A percentile compares a stretch with the other conserved stretches of the same genome.
Conservation (phyloP, 176 grass and related monocot species). For the Poa annua region DNA sequence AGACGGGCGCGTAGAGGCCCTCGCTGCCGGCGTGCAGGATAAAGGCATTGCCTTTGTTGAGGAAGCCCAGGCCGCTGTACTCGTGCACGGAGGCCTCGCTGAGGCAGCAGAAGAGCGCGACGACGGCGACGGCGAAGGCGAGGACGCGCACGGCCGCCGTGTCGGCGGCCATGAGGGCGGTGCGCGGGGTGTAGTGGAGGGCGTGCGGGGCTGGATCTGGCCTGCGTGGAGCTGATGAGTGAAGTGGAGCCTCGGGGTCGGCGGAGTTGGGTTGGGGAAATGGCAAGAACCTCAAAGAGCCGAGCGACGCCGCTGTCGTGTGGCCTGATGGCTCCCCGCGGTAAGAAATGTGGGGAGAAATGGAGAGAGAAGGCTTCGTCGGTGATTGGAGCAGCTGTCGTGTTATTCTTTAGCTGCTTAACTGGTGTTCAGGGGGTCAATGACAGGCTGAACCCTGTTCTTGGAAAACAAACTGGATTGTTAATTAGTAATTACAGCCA, state of each 20-base stretch:
- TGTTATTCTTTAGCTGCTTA: conserved; percentile 23
- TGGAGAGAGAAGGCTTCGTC: conserved; percentile 12
- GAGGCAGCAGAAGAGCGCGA: conserved; percentile 26
- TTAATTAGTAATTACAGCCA: background rate
- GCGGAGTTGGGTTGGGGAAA: conserved; percentile 14
- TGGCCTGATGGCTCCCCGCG: conserved; percentile 2
- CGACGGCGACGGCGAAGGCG: conserved; percentile 28
- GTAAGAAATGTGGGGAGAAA: conserved; percentile 10
- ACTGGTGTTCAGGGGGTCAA: conserved; percentile 17
- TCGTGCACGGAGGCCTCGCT: conserved; percentile 89
- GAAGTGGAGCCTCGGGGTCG: conserved; percentile 34
- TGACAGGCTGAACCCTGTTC: background rate
- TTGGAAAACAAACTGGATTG: background rate
- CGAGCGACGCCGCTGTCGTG: conserved; percentile 18
- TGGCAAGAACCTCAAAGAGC: conserved; percentile 32
- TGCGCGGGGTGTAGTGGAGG: background rate
- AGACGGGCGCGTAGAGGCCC: conserved; percentile 75
- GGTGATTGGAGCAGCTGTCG: background rate
- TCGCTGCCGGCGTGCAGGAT: conserved; percentile 93
- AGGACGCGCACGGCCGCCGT: conserved; percentile 35
- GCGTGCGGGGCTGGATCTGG: conserved; percentile 59
- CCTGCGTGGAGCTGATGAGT: conserved; percentile 34
- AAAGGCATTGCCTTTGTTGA: conserved; percentile 89
- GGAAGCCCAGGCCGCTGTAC: conserved; percentile 71
- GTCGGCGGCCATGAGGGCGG: conserved; percentile 43